Conservation (phyloP, 495 filamentous ascomycete species). For the Aspergillus olivimuriae region DNA sequence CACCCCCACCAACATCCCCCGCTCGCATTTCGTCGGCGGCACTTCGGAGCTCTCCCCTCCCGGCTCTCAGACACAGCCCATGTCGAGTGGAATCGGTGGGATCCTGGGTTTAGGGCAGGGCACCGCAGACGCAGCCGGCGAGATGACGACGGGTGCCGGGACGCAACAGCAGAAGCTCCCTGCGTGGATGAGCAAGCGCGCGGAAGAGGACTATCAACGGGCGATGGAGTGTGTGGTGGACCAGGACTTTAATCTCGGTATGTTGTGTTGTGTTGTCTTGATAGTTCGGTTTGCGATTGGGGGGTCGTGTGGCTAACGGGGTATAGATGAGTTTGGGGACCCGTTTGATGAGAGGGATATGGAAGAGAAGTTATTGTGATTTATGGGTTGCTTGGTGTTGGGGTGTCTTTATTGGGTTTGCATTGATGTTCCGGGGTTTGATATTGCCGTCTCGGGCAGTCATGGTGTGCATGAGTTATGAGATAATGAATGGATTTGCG, state of each 20-base stretch:
- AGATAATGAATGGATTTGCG: constrained; percentile 17
- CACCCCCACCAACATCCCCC: constrained; percentile 27
- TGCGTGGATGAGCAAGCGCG: constrained; percentile 54
- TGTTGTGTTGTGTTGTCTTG: not conserved
- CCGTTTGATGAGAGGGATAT: constrained; percentile 57
- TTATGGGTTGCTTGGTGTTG: not conserved
- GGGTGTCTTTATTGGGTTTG: too few species aligned
- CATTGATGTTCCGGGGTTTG: too few species aligned
- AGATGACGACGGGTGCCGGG: too few species aligned
- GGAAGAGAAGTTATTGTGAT: constrained; percentile 43
- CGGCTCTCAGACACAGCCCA: constrained; percentile 40
- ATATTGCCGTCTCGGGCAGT: too few species aligned
- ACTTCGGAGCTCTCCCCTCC: constrained; percentile 48
- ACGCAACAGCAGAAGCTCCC: constrained; percentile 15
- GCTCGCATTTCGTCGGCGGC: constrained; percentile 11
- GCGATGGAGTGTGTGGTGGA: constrained; percentile 44
- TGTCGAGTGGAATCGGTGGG: constrained; percentile 2
- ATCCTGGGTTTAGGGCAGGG: constrained; percentile 2
- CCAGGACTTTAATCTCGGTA: constrained; percentile 42
- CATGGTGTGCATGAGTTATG: constrained; percentile 30
- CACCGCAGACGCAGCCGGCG: too few species aligned
- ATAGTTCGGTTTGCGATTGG: not conserved
- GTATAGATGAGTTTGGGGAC: constrained; percentile 47
- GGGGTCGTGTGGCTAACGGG: not conserved
- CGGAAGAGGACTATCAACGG: constrained; percentile 54